Evolutionary conservation across 129 eudicot genomes (phyloP).

Genomic region (Calendula officinalis): DNA sequence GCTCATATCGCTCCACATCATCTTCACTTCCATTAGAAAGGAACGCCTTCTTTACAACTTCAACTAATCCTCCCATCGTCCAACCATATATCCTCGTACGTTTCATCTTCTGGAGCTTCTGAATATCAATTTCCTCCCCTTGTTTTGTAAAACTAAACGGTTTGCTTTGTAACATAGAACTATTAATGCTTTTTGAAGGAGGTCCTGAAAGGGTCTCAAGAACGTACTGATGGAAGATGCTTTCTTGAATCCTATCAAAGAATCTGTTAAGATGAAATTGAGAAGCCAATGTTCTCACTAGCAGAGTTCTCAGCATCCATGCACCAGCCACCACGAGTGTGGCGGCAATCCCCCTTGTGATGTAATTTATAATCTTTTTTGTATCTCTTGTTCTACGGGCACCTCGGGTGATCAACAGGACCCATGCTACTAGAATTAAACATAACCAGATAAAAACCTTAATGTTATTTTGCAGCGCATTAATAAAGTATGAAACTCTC

Average conservation of each 20-base stretch:
- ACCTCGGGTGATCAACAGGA: not conserved
- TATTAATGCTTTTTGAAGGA: not conserved
- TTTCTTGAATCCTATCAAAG: not conserved
- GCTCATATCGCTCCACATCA: too few relatives aligned
- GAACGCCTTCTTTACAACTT: too few relatives aligned
- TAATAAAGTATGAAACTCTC: not conserved
- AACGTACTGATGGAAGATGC: not conserved
- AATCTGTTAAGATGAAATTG: not conserved
- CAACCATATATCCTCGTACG: too few relatives aligned
- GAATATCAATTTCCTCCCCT: not conserved
- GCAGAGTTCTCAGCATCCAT: not conserved
- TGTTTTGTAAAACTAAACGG: not conserved
- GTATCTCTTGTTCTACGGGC: not conserved
- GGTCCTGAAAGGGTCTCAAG: conserved; percentile 1
- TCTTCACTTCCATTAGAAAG: too few relatives aligned
- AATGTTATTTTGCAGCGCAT: not conserved
- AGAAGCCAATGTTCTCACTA: not conserved
- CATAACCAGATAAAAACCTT: not conserved
- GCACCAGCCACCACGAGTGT: not conserved
- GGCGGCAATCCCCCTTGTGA: not conserved
- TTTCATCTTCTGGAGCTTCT: not conserved
- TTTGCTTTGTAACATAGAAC: not conserved
- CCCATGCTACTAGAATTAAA: not conserved
- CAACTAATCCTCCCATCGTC: too few relatives aligned
- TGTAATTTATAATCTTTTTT: not conserved